Evolutionary conservation across 495 filamentous ascomycete species (phyloP).

Genomic region (Emericellopsis terricola): DNA sequence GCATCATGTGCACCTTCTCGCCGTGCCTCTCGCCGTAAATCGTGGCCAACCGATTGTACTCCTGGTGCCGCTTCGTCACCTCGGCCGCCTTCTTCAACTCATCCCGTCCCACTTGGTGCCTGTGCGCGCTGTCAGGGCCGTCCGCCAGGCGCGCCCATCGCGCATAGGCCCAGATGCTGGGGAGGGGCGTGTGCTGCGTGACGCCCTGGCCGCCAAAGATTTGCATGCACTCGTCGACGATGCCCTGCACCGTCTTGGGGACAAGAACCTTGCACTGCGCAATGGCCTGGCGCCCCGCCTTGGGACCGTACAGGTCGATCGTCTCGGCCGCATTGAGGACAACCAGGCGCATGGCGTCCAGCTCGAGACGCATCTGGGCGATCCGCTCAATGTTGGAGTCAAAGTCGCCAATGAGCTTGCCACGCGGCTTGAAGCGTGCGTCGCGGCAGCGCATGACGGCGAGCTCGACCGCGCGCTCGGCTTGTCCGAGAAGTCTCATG

Average conservation of each 20-base stretch:
- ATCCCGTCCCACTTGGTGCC: constrained; percentile 22
- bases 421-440: constrained; percentile 16
- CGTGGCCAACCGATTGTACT: constrained; percentile 13
- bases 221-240: constrained; percentile 25
- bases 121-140: constrained; percentile 22
- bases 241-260: constrained; percentile 13
- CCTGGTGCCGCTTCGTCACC: constrained; percentile 13
- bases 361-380: constrained; percentile 17
- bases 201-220: constrained; percentile 22
- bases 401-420: constrained; percentile 20
- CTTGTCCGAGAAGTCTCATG: constrained; percentile 22
- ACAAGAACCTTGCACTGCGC: constrained; percentile 23
- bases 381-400: constrained; percentile 24
- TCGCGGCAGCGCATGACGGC: constrained; percentile 17
- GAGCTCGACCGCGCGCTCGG: constrained; percentile 20
- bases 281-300: constrained; percentile 19
- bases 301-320: constrained; percentile 19
- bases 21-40: constrained; percentile 16
- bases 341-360: constrained; percentile 16
- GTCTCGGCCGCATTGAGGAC: constrained; percentile 21
- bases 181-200: constrained; percentile 20
- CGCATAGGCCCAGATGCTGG: constrained; percentile 24
- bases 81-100: constrained; percentile 19
- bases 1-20: constrained; percentile 3
- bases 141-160: constrained; percentile 21